A percentile compares a stretch with the other conserved stretches of the same genome.
Conservation (phyloP, 257 asterid species). For the Plantago ovata region DNA sequence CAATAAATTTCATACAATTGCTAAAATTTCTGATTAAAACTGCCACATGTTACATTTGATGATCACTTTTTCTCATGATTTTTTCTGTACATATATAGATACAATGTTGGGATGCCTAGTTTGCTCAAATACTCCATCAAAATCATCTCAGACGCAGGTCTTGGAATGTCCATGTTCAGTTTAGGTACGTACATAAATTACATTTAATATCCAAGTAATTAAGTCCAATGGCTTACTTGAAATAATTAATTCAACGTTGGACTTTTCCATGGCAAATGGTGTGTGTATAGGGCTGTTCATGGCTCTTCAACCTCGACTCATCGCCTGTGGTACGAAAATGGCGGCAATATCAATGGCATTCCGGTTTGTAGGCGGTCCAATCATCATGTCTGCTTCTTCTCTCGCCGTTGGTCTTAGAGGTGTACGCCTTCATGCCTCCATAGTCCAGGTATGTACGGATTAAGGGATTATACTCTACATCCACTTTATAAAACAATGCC, state of each 20-base stretch:
- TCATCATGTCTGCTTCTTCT: slow-evolving; percentile 64
- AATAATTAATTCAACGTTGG: too few species aligned
- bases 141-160: slow-evolving; percentile 72
- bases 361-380: slow-evolving; percentile 54
- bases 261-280: too few species aligned
- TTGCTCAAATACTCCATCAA: slow-evolving; percentile 62
- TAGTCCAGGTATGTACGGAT: slow-evolving; percentile 54
- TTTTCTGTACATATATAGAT: slow-evolving; percentile 31
- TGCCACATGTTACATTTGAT: not conserved
- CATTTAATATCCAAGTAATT: not conserved
- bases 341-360: slow-evolving; percentile 55
- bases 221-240: not conserved
- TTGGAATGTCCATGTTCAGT: slow-evolving; percentile 84
- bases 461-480: too few species aligned
- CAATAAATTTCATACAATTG: not conserved
- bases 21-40: not conserved
- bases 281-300: slow-evolving; percentile 47
- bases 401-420: slow-evolving; percentile 48
- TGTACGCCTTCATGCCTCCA: slow-evolving; percentile 46
- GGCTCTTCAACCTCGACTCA: slow-evolving; percentile 71
- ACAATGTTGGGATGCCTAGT: slow-evolving; percentile 77
- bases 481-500: too few species aligned
- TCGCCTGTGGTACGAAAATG: slow-evolving; percentile 64
- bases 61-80: not conserved
- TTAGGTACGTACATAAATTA: slow-evolving; percentile 32